A percentile compares a stretch with the other conserved stretches of the same genome.
Conservation (phyloP, 1,139 yeast species). For the Tardiomyces depauwii region DNA sequence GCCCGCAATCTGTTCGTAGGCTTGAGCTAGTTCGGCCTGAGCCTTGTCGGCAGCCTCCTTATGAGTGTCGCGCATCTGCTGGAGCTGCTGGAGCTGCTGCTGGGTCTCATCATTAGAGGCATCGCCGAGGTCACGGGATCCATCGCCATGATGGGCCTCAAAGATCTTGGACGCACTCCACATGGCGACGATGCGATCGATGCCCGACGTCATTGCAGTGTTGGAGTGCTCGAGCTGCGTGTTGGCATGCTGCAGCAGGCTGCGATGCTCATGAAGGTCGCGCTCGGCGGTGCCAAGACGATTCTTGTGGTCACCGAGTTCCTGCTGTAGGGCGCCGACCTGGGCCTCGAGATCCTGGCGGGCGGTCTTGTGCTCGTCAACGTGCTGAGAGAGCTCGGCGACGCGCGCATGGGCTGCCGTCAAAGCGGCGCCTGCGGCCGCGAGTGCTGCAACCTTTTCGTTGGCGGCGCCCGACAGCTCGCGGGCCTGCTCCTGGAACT, state of each 20-base stretch:
- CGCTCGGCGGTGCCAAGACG: background rate
- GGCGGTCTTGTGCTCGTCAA: background rate
- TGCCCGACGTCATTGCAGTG: background rate
- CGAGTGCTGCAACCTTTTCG: background rate
- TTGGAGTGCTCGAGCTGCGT: background rate
- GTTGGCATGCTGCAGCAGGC: background rate
- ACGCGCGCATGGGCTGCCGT: constrained; percentile 1
- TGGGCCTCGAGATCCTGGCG: background rate
- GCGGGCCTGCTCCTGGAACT: background rate
- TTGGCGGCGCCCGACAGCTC: constrained; percentile 1
- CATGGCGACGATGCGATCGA: background rate
- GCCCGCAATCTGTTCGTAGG: constrained; percentile 15
- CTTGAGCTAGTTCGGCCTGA: constrained; percentile 14
- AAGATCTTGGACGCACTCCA: background rate
- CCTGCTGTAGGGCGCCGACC: background rate
- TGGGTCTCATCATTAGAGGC: constrained; percentile 1
- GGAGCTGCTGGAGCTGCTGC: constrained; percentile 4
- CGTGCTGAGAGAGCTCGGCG: constrained; percentile 1
- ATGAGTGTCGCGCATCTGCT: constrained; percentile 20
- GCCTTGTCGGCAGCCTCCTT: constrained; percentile 24
- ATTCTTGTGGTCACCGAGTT: background rate
- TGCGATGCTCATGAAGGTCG: background rate
- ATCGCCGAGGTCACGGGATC: background rate
- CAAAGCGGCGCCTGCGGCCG: constrained; percentile 2
- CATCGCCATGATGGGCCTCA: background rate